Evolutionary conservation across 1,139 yeast genomes (phyloP), one percentile per base, ranked within the genome.

Genomic region (Taphrina populina): DNA sequence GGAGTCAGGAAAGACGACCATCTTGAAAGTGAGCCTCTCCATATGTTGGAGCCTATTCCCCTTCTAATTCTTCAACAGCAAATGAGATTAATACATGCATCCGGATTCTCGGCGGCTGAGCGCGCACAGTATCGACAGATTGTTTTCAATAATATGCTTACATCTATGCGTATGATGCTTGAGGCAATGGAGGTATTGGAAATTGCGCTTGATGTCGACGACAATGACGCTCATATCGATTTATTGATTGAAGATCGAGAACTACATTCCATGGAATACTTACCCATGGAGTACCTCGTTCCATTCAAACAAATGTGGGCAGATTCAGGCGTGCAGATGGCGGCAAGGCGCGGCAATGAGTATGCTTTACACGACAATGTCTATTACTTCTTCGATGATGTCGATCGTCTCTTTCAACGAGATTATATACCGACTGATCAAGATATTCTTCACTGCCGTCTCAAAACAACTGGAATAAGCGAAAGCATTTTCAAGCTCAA

Each of bases 1-100:
- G 3, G 99, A 92, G 70, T 82, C 92, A 56, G 98, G 99, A 6
- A 92, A 92, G 68, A 86, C 95, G 2, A 92, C 99, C 0, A 95
- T 92, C n/a, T 73, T 92, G 60, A 94, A 92, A 37, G 47, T 43
- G 20, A n/a, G n/a, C n/a, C n/a, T n/a, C n/a, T n/a, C n/a, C n/a
- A n/a, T n/a, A n/a, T n/a, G n/a, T n/a, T n/a, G n/a, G n/a, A n/a
- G n/a, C n/a, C n/a, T n/a, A n/a, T n/a, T n/a, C n/a, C n/a, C n/a
- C n/a, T n/a, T n/a, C n/a, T n/a, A n/a, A n/a, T n/a, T n/a, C n/a
- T n/a, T n/a, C 29, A 4, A 8, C 32, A 43, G 69, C 98, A 94
- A 68, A 79, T 92, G 80, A 80, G 85, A 64, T 73, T 92, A 24
- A 70, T 88, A 52, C 97, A 92, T 68, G 85, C 88, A 61, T 83